These are phyloP conservation scores for Saccharomyces hybrid DNA, from an alignment of 1,139 yeast genomes.

Conservation along the genomic window DNA sequence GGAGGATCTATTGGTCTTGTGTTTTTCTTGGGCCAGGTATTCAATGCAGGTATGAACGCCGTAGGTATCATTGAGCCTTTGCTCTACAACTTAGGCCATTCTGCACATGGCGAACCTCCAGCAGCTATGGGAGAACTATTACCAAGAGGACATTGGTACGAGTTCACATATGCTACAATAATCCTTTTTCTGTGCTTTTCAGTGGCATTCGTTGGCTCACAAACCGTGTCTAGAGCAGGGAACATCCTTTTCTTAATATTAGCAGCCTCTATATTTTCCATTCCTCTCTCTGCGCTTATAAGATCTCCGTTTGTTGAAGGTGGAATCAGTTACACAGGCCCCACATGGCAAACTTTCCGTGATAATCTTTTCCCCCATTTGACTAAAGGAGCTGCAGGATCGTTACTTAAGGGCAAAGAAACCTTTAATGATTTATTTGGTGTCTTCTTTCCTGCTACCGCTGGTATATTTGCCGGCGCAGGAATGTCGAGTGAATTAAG, in stretches of 20 bases:
- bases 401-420: conserved; percentile 57
- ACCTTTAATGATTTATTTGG: conserved; percentile 83
- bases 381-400: conserved; percentile 89
- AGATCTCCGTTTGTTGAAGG: conserved; percentile 49
- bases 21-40: conserved; percentile 67
- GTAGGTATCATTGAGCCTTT: conserved; percentile 75
- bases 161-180: conserved; percentile 54
- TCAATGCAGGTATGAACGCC: conserved; percentile 69
- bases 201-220: conserved; percentile 76
- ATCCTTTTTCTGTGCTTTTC: conserved; percentile 66
- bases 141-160: conserved; percentile 51
- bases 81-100: conserved; percentile 48
- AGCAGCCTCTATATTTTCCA: conserved; percentile 65
- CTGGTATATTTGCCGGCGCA: conserved; percentile 98
- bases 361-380: conserved; percentile 69
- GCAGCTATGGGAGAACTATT: conserved; percentile 40
- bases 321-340: conserved; percentile 57
- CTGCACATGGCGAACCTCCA: conserved; percentile 38
- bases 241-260: conserved; percentile 62
- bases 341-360: conserved; percentile 54
- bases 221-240: conserved; percentile 78
- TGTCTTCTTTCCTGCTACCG: conserved; percentile 96
- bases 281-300: conserved; percentile 69
- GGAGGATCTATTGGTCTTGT: conserved; percentile 79
- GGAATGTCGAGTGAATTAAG: conserved; percentile 94